Conservation (phyloP, 345 rosid species). For the Citropsis articulata region DNA sequence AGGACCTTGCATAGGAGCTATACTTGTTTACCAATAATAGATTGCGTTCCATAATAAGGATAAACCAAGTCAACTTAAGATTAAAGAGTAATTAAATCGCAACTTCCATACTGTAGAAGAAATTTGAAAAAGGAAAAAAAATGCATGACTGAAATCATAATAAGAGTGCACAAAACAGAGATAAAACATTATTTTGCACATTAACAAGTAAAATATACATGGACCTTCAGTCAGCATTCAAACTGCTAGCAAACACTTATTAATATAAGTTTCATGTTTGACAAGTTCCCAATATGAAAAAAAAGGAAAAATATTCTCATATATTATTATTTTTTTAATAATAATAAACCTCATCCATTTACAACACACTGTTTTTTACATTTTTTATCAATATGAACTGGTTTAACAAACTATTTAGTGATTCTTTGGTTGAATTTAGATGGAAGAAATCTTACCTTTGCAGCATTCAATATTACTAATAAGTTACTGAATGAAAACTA, state of each 20-base stretch:
- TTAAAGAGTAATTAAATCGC: background rate
- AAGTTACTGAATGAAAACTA: background rate
- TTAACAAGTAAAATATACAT: background rate
- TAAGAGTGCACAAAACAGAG: background rate
- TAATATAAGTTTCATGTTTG: background rate
- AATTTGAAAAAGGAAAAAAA: background rate
- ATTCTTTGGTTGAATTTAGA: background rate
- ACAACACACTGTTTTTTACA: background rate
- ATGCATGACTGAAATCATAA: background rate
- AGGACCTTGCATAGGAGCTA: background rate
- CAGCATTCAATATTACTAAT: background rate
- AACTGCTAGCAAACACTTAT: background rate
- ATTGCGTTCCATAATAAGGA: background rate
- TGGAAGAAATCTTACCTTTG: background rate
- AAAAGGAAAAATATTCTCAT: too few species aligned
- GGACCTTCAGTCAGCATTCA: background rate
- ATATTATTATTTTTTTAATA: background rate
- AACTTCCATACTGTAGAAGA: background rate
- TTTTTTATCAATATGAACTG: background rate
- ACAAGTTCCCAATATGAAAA: background rate
- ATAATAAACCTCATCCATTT: background rate
- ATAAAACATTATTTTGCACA: background rate
- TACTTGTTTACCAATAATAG: background rate
- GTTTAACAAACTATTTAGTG: background rate
- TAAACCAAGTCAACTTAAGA: conserved; percentile 12